Conservation (phyloP, 2,329 filamentous ascomycete genomes). For the Chaetomiaceae sp. region DNA sequence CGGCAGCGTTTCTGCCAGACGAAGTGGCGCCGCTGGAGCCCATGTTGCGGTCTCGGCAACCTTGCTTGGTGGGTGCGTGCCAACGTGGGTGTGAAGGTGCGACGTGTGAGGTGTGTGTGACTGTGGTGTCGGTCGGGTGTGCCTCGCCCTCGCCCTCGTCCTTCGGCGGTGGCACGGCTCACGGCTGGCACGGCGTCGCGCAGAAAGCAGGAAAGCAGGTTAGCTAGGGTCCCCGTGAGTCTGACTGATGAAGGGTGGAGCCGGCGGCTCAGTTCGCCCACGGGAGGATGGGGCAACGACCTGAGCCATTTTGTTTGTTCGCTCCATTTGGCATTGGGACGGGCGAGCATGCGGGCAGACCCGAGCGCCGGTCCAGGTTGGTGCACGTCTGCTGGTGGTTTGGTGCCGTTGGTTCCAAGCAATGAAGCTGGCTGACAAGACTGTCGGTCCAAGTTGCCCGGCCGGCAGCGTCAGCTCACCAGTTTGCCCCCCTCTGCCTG, state of each 20-base stretch:
- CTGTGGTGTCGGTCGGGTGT: neutral
- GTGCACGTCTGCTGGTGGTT: too few species aligned
- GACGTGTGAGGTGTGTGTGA: neutral
- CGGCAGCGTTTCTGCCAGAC: too few species aligned
- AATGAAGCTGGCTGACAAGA: too few species aligned
- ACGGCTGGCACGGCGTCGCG: slow-evolving; percentile 13
- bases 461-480: neutral
- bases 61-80: too few species aligned
- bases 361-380: slow-evolving; percentile 1
- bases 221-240: slow-evolving; percentile 9
- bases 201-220: too few species aligned
- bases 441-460: too few species aligned
- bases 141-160: slow-evolving; percentile 15
- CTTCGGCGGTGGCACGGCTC: slow-evolving; percentile 17
- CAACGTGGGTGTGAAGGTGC: too few species aligned
- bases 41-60: too few species aligned
- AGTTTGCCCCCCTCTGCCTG: neutral
- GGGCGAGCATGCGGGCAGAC: slow-evolving; percentile 6
- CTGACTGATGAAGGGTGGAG: slow-evolving; percentile 15
- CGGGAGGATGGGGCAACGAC: slow-evolving; percentile 19
- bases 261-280: slow-evolving; percentile 10
- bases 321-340: slow-evolving; percentile 7
- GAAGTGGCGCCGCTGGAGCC: too few species aligned
- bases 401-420: too few species aligned
- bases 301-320: slow-evolving; percentile 20